Base-by-base conservation (phyloP, 2,329 filamentous ascomycete species). In the Trichoderma harzianum region DNA sequence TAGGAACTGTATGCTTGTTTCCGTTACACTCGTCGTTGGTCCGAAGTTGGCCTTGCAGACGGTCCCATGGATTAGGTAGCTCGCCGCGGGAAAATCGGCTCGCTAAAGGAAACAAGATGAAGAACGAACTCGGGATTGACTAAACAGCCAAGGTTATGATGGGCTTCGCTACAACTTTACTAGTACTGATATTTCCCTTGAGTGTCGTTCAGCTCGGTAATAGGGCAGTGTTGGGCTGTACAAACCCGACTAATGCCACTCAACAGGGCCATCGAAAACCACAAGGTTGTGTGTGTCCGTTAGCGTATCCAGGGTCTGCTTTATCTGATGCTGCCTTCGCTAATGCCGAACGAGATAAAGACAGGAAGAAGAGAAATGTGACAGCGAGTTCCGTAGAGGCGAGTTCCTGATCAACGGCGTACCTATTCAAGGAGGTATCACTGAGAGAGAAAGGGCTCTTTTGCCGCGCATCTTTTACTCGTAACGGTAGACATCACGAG, bases 401-500 rank as follows among this genome's bases (percentile, higher is more conserved):
- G 21, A 57, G 47, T 36, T n/a, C 47, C 30, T 5, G 30, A 26
- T 39, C 6, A 36, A 39, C 7, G 30, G 30, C 11, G 30, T 10
- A 3, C 57, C 30, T 8, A 34, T 60, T 60, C 55, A 24, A n/a
- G 47, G 16, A 34, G 32, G 47, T 28, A 57, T 57, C 16, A 39
- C 34, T 55, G 63, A 6, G 11, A 6, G 8, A 32, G 32, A 14
- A 43, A 18, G 16, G 39, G 7, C 3, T 5, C 5, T 4, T 36
- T 24, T 26, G 63, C 51, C 30, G 63, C 63, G 63, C 63, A 39
- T 26, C 30, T 66, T 66, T 66, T 66, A 57, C 63, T 66, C 21
- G 5, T 57, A 66, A 57, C 34, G 63, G 63, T 32, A 57, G 12
- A 36, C n/a, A n/a, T 18, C 21, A 24, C 18, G 21, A 34, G 32